Base-by-base conservation (phyloP, 768 basidiomycete genomes). In the Leccinellum rugosiceps region DNA sequence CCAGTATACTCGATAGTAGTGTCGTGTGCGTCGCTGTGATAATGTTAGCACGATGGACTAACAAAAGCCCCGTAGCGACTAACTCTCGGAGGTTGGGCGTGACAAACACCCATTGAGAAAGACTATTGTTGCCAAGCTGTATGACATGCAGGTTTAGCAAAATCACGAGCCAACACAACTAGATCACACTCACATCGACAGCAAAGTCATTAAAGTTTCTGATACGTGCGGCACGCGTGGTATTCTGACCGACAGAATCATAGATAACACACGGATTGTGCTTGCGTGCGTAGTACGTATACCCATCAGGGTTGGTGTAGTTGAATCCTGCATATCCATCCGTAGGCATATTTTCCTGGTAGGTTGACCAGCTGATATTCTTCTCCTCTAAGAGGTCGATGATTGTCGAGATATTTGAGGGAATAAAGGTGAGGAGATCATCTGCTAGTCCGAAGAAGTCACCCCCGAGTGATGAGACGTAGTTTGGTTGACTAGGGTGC, bases 401-500 rank as follows among this genome's bases (percentile, higher is more conserved):
- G 44, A 86, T 61, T 14, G 80, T 83, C 4, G 84, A 82, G 8
- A 84, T 70, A 62, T 84, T 85, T 28, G 59, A 63, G 0, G 79
- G 77, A 32, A 83, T 56, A 26, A 0, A 9, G 17, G 54, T 55
- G 15, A 61, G 26, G 0, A 63, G 65, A 53, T 87, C 83, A 55
- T 69, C 74, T 1, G 67, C 69, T 66, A 79, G 73, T 31, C 79
- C 85, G 50, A 71, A 83, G 66, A 80, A 84, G 65, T 82, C 79
- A 38, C 84, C 84, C 17, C 79, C 80, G 10, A 75, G 71, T 1
- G 73, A 67, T 13, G 82, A 77, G 19, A 66, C 4, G 53, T 79
- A 86, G 70, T 88, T 87, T 31, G 86, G 85, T 66, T 87, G 74
- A 1, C 84, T 85, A 4, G 84, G 82, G 63, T 84, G 83, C 26